Evolutionary conservation across 2,329 filamentous ascomycete species (phyloP).

Genomic region (Coleophoma cylindrospora): DNA sequence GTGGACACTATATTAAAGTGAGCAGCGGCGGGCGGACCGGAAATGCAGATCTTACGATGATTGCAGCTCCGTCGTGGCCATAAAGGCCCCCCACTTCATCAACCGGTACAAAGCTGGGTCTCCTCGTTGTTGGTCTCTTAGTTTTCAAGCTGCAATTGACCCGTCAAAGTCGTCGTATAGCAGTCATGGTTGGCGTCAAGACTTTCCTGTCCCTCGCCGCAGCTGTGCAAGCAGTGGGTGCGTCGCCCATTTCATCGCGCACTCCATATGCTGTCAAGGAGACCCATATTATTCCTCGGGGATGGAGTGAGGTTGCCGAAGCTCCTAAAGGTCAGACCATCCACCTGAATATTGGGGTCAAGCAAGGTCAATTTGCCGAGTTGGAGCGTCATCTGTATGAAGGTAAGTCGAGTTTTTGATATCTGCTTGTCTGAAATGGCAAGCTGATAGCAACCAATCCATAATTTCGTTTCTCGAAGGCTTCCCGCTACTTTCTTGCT

Average conservation of each 20-base stretch:
- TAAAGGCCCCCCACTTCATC: too few relatives aligned
- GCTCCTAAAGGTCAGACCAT: constrained; percentile 43
- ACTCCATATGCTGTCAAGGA: constrained; percentile 50
- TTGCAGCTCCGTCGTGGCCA: too few relatives aligned
- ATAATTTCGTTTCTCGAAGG: too few relatives aligned
- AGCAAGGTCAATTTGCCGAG: constrained; percentile 49
- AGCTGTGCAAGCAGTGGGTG: background rate
- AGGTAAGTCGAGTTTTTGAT: constrained; percentile 25
- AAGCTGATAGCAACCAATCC: too few relatives aligned
- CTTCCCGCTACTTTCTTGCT: background rate
- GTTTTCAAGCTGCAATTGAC: too few relatives aligned
- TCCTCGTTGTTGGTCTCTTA: too few relatives aligned
- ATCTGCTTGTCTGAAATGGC: background rate
- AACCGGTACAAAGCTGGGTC: too few relatives aligned
- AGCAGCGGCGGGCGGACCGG: too few relatives aligned
- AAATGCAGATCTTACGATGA: too few relatives aligned
- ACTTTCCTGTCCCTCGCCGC: background rate
- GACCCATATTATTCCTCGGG: constrained; percentile 42
- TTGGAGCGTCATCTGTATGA: constrained; percentile 50
- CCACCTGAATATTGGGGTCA: constrained; percentile 52
- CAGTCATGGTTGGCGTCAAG: too few relatives aligned
- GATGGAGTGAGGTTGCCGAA: constrained; percentile 42
- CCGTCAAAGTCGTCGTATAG: too few relatives aligned
- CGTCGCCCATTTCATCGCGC: constrained; percentile 28
- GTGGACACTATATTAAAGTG: too few relatives aligned